Evolutionary conservation across 495 filamentous ascomycete species (phyloP).

Genomic region (Diplogelasinospora grovesii): DNA sequence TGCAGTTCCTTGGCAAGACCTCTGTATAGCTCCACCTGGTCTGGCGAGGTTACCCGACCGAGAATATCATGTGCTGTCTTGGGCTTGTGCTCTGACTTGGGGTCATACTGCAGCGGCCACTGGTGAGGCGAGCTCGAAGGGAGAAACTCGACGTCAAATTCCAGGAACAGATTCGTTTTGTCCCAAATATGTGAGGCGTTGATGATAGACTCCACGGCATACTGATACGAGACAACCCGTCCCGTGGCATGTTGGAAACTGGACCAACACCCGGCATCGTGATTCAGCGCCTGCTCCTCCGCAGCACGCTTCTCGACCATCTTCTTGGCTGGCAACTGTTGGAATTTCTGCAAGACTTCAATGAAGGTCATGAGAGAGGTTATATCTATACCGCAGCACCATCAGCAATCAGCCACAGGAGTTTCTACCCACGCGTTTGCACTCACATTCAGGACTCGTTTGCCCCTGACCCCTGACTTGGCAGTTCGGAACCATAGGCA

Average conservation of each 20-base stretch:
- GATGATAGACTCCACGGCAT: conserved; percentile 3
- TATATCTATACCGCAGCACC: no score
- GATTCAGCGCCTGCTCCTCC: no score
- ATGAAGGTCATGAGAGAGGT: no score
- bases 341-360: no score
- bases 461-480: no score
- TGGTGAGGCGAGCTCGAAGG: background rate
- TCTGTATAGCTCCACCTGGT: background rate
- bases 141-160: conserved; percentile 1
- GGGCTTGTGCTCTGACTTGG: background rate
- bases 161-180: conserved; percentile 8
- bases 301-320: no score
- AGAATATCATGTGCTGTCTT: conserved; percentile 4
- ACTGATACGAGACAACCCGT: conserved; percentile 8
- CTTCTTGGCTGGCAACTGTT: no score
- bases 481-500: no score
- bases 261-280: conserved; percentile 9
- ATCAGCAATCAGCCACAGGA: no score
- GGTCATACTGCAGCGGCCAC: no score
- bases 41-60: background rate
- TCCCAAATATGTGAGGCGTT: conserved; percentile 6
- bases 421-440: no score
- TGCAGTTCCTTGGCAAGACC: conserved; percentile 6
- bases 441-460: no score
- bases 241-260: conserved; percentile 4